phyloP scores from a whole-genome alignment of 768 basidiomycete species.

The Mycena epipterygia region DNA sequence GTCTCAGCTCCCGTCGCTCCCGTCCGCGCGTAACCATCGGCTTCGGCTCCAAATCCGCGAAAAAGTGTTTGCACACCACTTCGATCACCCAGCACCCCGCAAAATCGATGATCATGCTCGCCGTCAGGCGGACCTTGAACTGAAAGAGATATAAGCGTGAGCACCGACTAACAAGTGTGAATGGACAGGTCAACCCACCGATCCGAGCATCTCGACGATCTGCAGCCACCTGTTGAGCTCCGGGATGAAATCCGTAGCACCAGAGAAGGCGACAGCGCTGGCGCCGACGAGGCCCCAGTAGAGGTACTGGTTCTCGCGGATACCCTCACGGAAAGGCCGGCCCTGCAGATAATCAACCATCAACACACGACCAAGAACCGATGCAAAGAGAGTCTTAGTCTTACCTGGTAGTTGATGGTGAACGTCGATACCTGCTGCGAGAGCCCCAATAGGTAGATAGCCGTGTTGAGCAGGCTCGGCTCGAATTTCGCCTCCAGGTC shows the following conservation, averaged over 20 bases:
- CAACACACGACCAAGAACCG: slow-evolving; percentile 3
- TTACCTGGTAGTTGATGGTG: slow-evolving; percentile 95
- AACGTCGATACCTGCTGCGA: slow-evolving; percentile 99
- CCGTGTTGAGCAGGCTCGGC: slow-evolving; percentile 94
- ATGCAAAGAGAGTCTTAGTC: slow-evolving; percentile 15
- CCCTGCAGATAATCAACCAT: slow-evolving; percentile 63
- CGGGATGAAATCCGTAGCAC: slow-evolving; percentile 94
- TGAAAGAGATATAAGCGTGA: slow-evolving; percentile 44
- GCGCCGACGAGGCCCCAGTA: slow-evolving; percentile 95
- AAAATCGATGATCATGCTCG: slow-evolving; percentile 90
- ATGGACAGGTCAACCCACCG: slow-evolving; percentile 69
- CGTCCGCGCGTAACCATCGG: slow-evolving; percentile 86
- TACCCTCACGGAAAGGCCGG: slow-evolving; percentile 98
- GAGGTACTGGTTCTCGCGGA: slow-evolving; percentile 94
- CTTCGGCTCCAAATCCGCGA: slow-evolving; percentile 91
- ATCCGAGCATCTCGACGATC: slow-evolving; percentile 88
- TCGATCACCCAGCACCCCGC: slow-evolving; percentile 90
- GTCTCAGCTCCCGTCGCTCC: slow-evolving; percentile 79
- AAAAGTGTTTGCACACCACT: slow-evolving; percentile 83
- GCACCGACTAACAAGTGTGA: neutral
- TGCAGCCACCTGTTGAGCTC: slow-evolving; percentile 98
- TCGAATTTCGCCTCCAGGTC: slow-evolving; percentile 98
- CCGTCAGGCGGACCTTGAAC: slow-evolving; percentile 88
- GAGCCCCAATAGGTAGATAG: slow-evolving; percentile 94
- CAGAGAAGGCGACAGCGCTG: slow-evolving; percentile 91